Evolutionary conservation across 805 yeast species (phyloP).

Genomic region (Candida boidinii): DNA sequence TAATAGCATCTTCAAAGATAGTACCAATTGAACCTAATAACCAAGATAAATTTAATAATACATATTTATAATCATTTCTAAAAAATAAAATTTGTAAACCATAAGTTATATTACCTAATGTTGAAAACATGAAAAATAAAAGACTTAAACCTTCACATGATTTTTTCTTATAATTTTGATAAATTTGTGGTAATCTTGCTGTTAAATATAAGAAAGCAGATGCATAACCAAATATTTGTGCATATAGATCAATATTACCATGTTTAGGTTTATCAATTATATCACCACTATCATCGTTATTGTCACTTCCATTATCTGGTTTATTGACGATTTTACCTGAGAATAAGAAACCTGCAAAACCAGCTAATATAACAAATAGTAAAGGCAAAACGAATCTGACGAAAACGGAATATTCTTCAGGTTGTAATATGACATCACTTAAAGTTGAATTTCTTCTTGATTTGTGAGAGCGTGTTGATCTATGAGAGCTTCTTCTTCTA

Average conservation of each 20-base stretch:
- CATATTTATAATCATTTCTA: constrained; percentile 52
- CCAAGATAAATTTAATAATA: constrained; percentile 64
- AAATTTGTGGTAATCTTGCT: constrained; percentile 76
- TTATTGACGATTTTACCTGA: constrained; percentile 26
- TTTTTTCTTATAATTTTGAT: constrained; percentile 67
- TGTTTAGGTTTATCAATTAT: constrained; percentile 1
- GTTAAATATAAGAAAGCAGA: constrained; percentile 63
- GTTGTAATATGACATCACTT: constrained; percentile 41
- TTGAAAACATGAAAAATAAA: constrained; percentile 65
- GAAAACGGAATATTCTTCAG: constrained; percentile 37
- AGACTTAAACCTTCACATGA: constrained; percentile 84
- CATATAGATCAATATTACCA: constrained; percentile 34
- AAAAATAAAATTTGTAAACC: constrained; percentile 65
- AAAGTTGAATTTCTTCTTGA: constrained; percentile 42
- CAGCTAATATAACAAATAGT: constrained; percentile 53
- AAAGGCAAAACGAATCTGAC: constrained; percentile 50
- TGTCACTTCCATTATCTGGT: constrained; percentile 15
- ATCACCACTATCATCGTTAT: constrained; percentile 9
- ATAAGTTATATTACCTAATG: constrained; percentile 68
- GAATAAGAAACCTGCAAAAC: constrained; percentile 48
- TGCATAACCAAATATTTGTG: constrained; percentile 62
- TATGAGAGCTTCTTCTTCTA: constrained; percentile 10
- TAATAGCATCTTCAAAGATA: constrained; percentile 57
- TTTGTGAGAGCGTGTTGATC: constrained; percentile 5
- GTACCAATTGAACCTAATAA: constrained; percentile 74